Base-by-base conservation (phyloP, 495 filamentous ascomycete species). In the Trichoderma virens region DNA sequence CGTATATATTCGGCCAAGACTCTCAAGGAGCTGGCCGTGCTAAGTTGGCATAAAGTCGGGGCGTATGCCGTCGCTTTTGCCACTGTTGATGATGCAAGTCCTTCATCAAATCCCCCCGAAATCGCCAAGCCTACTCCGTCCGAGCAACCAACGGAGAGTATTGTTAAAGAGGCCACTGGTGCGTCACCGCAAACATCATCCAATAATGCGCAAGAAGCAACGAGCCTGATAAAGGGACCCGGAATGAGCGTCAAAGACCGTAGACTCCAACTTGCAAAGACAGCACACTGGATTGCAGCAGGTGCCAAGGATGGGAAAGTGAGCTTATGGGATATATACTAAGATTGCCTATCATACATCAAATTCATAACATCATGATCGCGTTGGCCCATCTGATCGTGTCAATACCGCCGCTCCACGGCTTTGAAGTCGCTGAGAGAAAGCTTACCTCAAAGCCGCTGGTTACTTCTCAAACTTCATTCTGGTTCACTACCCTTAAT, bases 281-380 rank as follows among this genome's bases (percentile, higher is more conserved):
- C 75, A 35, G 88, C 85, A 39, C 94, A 97, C 73, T 98, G 94
- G 94, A 71, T 98, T 59, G 94, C 88, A 8, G 91, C 85, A 5
- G 94, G 95, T 3, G 88, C 90, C 63, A 98, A 98, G 73, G 94
- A 98, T 76, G 95, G 93, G 32, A 98, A 94, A 70, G 88, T 98
- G 64, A 93, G 90, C 70, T 79, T 98, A 74, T 98, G 94, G 94
- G 92, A 94, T 79, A 90, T 95, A 66, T 98, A 89, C 80, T 97
- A 73, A 75, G n/a, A 59, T 20, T 30, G 11, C n/a, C 61, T 62
- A 39, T 61, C 38, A 61, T 25, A 56, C 11, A 47, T 47, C 20
- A 16, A 41, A 20, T n/a, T 47, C 43, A 20, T 47, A 9, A 20
- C 2, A 47, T 20, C 43, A 47, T 47, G 18, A 20, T 23, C 43